Percentiles rank a stretch among this genome's conserved stretches.
Conservation (phyloP, 306 rosid species). For the Morella rubra region DNA sequence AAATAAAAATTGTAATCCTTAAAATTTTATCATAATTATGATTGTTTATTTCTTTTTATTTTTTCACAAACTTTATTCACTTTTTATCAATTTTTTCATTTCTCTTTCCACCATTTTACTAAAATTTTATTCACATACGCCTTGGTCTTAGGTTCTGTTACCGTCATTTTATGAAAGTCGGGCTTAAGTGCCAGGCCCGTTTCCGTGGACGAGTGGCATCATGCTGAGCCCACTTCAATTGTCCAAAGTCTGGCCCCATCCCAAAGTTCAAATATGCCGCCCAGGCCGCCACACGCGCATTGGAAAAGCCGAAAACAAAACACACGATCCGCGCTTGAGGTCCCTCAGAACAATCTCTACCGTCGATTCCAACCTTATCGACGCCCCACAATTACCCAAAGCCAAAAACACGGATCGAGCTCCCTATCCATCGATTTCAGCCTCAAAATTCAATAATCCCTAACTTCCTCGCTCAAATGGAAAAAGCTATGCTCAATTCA, state of each 20-base stretch:
- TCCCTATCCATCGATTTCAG: conserved; percentile 1
- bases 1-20: too few species aligned
- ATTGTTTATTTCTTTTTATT: too few species aligned
- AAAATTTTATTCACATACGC: too few species aligned
- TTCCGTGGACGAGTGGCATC: too few species aligned
- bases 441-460: conserved; percentile 4
- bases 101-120: too few species aligned
- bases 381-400: conserved; percentile 2
- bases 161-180: too few species aligned
- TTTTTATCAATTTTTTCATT: too few species aligned
- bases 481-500: background rate
- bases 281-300: background rate
- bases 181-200: too few species aligned
- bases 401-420: conserved; percentile 8
- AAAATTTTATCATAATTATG: too few species aligned
- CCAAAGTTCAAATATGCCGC: background rate
- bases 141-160: too few species aligned
- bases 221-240: too few species aligned
- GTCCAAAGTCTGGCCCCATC: background rate
- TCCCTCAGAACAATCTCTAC: background rate
- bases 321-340: background rate
- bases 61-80: too few species aligned
- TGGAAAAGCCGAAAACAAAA: background rate
- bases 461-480: background rate
- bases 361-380: conserved; percentile 1